These are phyloP conservation scores for Benincasa hispida DNA, from an alignment of 306 rosid genomes.

Conservation along the genomic window DNA sequence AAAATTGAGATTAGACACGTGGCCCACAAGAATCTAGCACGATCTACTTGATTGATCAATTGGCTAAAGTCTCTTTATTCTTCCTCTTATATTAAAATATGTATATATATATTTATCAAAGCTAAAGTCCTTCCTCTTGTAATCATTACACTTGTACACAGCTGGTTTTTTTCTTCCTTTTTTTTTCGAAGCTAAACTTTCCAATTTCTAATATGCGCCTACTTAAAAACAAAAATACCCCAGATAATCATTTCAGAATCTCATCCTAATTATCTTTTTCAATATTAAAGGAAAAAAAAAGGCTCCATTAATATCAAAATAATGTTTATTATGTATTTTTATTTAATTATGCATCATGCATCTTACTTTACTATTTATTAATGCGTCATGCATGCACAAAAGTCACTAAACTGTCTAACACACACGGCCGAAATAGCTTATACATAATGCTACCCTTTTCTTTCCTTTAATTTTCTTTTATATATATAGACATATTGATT, in stretches of 20 bases:
- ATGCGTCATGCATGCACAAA: neutral
- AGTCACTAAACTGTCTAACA: neutral
- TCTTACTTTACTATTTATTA: neutral
- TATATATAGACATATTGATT: too few relatives aligned
- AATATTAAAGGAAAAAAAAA: neutral
- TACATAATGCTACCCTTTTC: too few relatives aligned
- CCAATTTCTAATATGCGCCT: neutral
- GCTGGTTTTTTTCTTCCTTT: neutral
- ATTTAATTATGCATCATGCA: neutral
- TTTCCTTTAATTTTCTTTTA: too few relatives aligned
- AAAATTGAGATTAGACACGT: neutral
- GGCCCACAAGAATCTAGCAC: conserved; percentile 1
- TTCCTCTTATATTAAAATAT: neutral
- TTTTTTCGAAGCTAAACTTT: neutral
- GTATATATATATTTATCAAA: too few relatives aligned
- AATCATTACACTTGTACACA: neutral
- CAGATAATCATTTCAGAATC: neutral
- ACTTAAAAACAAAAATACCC: neutral
- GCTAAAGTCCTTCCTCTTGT: neutral
- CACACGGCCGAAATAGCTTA: neutral
- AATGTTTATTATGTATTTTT: neutral
- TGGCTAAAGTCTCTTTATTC: neutral
- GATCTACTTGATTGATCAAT: conserved; percentile 5
- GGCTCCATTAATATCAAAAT: neutral
- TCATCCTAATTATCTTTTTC: neutral